Percentiles rank a stretch among this genome's conserved stretches.
Conservation (phyloP, 2,329 filamentous ascomycete species). For the Ophiostoma populinum region DNA sequence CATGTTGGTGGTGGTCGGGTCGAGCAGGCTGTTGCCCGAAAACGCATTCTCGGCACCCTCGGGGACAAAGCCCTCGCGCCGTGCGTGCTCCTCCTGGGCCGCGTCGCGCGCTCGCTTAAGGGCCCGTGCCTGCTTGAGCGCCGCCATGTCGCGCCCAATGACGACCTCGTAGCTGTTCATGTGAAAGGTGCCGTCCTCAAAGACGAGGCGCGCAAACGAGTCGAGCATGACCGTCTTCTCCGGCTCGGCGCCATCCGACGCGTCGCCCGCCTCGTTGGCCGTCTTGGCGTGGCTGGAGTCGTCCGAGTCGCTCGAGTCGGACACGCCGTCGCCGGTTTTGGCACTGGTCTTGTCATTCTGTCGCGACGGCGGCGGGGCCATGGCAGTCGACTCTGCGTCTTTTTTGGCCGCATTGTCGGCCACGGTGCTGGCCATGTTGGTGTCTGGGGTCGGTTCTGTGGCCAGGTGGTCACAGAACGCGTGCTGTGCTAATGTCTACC, state of each 20-base stretch:
- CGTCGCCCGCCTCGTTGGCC: neutral
- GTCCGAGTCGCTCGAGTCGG: neutral
- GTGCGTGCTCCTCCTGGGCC: neutral
- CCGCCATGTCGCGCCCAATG: slow-evolving; percentile 52
- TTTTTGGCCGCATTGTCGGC: too few species aligned
- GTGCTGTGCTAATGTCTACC: too few species aligned
- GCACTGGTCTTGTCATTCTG: slow-evolving; percentile 1
- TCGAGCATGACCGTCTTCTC: slow-evolving; percentile 19
- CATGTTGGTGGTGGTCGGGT: neutral
- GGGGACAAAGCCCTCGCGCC: neutral
- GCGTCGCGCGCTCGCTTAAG: slow-evolving; percentile 20
- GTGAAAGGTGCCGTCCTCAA: slow-evolving; percentile 60
- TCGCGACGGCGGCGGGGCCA: neutral
- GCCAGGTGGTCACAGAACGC: neutral
- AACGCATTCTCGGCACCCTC: slow-evolving; percentile 24
- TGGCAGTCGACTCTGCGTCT: too few species aligned
- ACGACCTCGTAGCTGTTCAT: slow-evolving; percentile 61
- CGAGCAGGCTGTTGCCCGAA: too few species aligned
- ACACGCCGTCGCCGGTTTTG: neutral
- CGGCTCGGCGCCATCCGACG: neutral
- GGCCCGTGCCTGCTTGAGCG: slow-evolving; percentile 34
- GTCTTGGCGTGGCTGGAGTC: neutral
- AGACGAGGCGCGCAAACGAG: slow-evolving; percentile 45
- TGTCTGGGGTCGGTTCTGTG: neutral
- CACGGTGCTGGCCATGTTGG: too few species aligned